phyloP scores from a whole-genome alignment of 2,329 filamentous ascomycete genomes.

The Aspergillus chevalieri region DNA sequence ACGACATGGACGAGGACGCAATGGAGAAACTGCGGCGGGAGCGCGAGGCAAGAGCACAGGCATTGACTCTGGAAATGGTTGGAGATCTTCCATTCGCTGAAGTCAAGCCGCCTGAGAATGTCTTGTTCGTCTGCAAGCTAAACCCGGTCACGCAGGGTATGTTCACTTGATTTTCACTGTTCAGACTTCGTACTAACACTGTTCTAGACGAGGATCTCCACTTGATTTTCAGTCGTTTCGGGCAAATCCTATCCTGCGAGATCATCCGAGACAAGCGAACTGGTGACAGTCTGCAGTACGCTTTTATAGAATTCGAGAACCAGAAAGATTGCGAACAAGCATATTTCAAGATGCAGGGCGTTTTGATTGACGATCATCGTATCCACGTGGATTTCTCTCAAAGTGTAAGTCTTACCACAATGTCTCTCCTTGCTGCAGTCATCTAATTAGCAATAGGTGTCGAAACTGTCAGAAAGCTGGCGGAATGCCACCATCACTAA shows the following conservation, averaged over 20 bases:
- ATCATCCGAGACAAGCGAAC: constrained; percentile 92
- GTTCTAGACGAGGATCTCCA: constrained; percentile 75
- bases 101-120: constrained; percentile 93
- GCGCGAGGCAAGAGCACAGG: constrained; percentile 86
- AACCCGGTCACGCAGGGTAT: constrained; percentile 82
- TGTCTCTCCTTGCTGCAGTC: not conserved
- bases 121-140: constrained; percentile 96
- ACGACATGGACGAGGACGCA: constrained; percentile 72
- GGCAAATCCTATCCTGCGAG: constrained; percentile 90
- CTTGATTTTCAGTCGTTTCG: constrained; percentile 94
- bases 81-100: constrained; percentile 95
- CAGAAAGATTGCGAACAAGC: constrained; percentile 90
- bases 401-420: constrained; percentile 56
- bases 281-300: constrained; percentile 91
- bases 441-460: constrained; percentile 42
- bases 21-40: constrained; percentile 76
- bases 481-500: constrained; percentile 78
- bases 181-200: constrained; percentile 7
- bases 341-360: constrained; percentile 98
- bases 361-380: constrained; percentile 91
- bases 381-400: constrained; percentile 99
- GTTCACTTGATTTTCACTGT: constrained; percentile 5
- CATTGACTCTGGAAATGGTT: constrained; percentile 93
- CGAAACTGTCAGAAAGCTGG: constrained; percentile 83
- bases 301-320: constrained; percentile 93